Conservation (phyloP, 306 rosid species). For the Acacia melanoxylon region DNA sequence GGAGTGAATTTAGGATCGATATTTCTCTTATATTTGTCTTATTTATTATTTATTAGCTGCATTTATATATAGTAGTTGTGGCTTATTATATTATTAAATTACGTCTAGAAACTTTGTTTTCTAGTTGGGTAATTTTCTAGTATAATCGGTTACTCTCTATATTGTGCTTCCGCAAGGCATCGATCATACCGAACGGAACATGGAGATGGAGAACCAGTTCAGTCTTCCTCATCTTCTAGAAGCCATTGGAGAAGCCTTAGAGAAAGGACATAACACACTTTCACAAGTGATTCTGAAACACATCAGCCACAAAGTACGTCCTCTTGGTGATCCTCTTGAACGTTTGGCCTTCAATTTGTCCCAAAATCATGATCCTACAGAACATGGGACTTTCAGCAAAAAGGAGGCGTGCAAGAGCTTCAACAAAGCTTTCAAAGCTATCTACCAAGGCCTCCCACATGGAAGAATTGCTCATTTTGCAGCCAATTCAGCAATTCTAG, state of each 20-base stretch:
- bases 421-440: constrained; percentile 30
- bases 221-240: constrained; percentile 49
- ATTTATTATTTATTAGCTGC: too few species aligned
- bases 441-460: constrained; percentile 50
- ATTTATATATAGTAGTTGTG: too few species aligned
- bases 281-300: constrained; percentile 43
- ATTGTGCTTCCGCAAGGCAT: too few species aligned
- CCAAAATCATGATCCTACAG: constrained; percentile 23
- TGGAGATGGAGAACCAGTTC: constrained; percentile 47
- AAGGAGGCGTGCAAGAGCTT: constrained; percentile 53
- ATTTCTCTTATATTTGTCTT: too few species aligned
- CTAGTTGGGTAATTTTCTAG: too few species aligned
- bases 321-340: constrained; percentile 52
- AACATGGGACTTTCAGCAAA: constrained; percentile 40
- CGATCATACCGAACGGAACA: constrained; percentile 46
- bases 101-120: too few species aligned
- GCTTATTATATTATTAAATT: too few species aligned
- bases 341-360: constrained; percentile 52
- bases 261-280: constrained; percentile 42
- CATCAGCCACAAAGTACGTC: constrained; percentile 49
- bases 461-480: constrained; percentile 55
- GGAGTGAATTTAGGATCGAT: too few species aligned
- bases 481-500: constrained; percentile 56
- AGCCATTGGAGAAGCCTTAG: constrained; percentile 54
- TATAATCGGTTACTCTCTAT: too few species aligned